phyloP scores from a whole-genome alignment of 805 yeast genomes.

The Saccharomycopsis olivae region DNA sequence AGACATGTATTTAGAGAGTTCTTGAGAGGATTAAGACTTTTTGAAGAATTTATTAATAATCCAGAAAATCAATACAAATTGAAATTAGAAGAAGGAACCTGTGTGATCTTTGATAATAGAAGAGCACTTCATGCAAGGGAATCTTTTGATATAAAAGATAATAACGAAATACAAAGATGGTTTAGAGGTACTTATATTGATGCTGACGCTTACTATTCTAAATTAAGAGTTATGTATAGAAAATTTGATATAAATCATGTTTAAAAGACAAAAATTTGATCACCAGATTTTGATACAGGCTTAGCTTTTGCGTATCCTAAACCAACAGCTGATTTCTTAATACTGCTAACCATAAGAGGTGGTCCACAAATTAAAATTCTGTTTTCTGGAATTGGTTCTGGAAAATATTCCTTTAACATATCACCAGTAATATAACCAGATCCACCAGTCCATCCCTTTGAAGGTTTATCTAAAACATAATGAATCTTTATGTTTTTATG shows the following conservation, averaged over 20 bases:
- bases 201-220: slow-evolving; percentile 57
- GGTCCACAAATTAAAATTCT: slow-evolving; percentile 89
- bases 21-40: slow-evolving; percentile 42
- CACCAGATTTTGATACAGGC: slow-evolving; percentile 83
- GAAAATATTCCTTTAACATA: slow-evolving; percentile 51
- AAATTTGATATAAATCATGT: slow-evolving; percentile 14
- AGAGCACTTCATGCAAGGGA: slow-evolving; percentile 56
- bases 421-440: slow-evolving; percentile 76
- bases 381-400: slow-evolving; percentile 46
- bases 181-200: slow-evolving; percentile 68
- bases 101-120: slow-evolving; percentile 63
- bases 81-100: slow-evolving; percentile 46
- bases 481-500: slow-evolving; percentile 56
- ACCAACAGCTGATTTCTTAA: slow-evolving; percentile 58
- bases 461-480: slow-evolving; percentile 64
- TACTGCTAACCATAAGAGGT: slow-evolving; percentile 79
- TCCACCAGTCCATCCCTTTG: slow-evolving; percentile 66
- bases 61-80: slow-evolving; percentile 42
- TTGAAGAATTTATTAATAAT: slow-evolving; percentile 46
- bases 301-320: slow-evolving; percentile 78
- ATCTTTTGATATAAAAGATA: slow-evolving; percentile 27
- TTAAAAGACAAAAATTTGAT: slow-evolving; percentile 81
- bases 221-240: slow-evolving; percentile 30
- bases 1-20: slow-evolving; percentile 40
- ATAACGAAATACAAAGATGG: slow-evolving; percentile 43